Conservation (phyloP, 805 yeast genomes). For the Metschnikowia shivogae region DNA sequence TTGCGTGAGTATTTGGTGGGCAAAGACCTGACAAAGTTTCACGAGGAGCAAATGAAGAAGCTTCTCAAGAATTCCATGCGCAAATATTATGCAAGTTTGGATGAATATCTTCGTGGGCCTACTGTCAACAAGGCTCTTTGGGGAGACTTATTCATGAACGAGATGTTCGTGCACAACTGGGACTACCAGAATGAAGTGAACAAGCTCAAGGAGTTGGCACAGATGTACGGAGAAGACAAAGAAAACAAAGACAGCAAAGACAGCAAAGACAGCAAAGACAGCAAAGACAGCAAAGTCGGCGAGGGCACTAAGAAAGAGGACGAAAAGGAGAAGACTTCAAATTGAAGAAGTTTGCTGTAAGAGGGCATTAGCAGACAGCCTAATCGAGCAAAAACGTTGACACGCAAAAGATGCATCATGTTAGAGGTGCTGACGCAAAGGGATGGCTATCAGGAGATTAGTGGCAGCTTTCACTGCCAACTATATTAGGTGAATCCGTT, state of each 20-base stretch:
- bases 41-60: conserved; percentile 24
- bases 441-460: no score
- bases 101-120: conserved; percentile 9
- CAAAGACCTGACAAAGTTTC: conserved; percentile 24
- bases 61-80: conserved; percentile 6
- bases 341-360: no score
- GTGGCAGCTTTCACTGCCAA: no score
- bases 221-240: conserved; percentile 4
- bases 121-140: conserved; percentile 19
- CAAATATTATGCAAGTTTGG: conserved; percentile 1
- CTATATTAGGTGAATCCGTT: no score
- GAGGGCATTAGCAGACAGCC: no score
- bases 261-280: background rate
- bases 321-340: no score
- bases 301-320: no score
- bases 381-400: no score
- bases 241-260: background rate
- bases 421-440: no score
- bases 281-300: background rate
- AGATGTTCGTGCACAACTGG: conserved; percentile 23
- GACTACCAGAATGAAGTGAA: conserved; percentile 19
- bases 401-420: no score
- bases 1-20: conserved; percentile 25
- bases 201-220: conserved; percentile 9
- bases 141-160: conserved; percentile 26